Base-by-base conservation (phyloP, 176 grass and related monocot genomes). In the Oryza glaberrima region DNA sequence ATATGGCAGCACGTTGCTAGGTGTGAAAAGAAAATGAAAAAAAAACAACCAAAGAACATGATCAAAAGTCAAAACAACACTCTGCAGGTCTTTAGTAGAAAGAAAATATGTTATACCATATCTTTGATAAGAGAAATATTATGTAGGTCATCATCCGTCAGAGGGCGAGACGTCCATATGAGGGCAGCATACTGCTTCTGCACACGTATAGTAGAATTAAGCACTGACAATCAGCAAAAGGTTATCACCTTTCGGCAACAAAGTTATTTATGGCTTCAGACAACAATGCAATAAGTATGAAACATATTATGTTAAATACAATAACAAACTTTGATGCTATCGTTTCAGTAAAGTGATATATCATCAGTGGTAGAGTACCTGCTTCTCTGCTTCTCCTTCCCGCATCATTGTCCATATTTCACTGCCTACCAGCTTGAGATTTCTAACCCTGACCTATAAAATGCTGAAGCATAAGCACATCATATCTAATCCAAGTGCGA, bases 151-250 rank as follows among this genome's bases (percentile, higher is more conserved):
- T 88, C 84, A 64, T 94, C 89, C 3, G 66, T 83, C 75, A 94
- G 68, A 69, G 90, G 66, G 69, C 83, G 75, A 83, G 93, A 94
- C 81, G 91, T 95, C 96, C 96, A 98, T 67, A 98, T 89, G 70
- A 95, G 91, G 66, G 96, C 96, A 87, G 91, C 86, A 85, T 98
- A 98, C 81, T 98, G 88, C 75, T 98, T 98, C 91, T 98, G 84
- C 7, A 36, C 8, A 70, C 38, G 61, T 22, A 71, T 79, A 83
- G 34, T 23, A 83, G 75, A 60, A 79, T 25, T 69, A 86, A 74
- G 63, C 30, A 48, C 60, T 9, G 7, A 1, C 48, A 60, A 15
- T 74, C 15, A 86, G 20, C 14, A 20, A 52, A 69, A 10, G 22
- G 49, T 65, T 65, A 64, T 16, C 14, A 5, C 44, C 3, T 9